phyloP scores from a whole-genome alignment of 805 yeast genomes.

The Cyberlindnera nakhonratchasimensis region DNA sequence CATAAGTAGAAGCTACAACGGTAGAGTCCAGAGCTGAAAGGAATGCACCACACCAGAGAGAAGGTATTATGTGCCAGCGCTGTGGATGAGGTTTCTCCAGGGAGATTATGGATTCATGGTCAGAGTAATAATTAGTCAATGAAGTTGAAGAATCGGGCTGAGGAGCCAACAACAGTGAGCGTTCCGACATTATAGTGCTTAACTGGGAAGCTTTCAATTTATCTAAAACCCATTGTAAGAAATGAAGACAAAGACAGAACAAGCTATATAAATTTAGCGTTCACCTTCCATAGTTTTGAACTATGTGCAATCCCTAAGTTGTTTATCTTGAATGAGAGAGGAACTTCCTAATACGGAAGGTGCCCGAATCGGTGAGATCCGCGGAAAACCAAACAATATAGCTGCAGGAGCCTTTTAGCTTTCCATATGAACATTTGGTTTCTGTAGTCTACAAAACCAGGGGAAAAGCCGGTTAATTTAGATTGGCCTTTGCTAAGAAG shows the following conservation, averaged over 20 bases:
- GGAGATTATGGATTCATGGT: not conserved
- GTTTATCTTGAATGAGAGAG: no score
- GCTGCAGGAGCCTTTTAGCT: no score
- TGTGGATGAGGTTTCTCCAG: slow-evolving; percentile 5
- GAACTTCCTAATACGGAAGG: slow-evolving; percentile 4
- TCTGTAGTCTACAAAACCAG: no score
- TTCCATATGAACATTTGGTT: no score
- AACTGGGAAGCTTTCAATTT: no score
- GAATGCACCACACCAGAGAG: slow-evolving; percentile 39
- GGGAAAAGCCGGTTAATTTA: no score
- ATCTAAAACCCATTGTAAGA: no score
- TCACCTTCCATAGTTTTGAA: no score
- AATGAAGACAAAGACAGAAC: no score
- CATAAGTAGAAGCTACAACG: slow-evolving; percentile 46
- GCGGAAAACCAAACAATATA: not conserved
- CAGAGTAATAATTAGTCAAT: not conserved
- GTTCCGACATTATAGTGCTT: slow-evolving; percentile 1
- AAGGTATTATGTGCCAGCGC: slow-evolving; percentile 29
- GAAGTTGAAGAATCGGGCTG: slow-evolving; percentile 1
- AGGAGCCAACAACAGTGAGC: slow-evolving; percentile 3
- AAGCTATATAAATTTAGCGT: no score
- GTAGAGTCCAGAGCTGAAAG: slow-evolving; percentile 47
- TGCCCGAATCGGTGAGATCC: not conserved
- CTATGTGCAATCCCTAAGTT: no score
- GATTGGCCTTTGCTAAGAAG: no score